Conservation (phyloP, 2,329 filamentous ascomycete genomes). For the Fusarium austroafricanum region DNA sequence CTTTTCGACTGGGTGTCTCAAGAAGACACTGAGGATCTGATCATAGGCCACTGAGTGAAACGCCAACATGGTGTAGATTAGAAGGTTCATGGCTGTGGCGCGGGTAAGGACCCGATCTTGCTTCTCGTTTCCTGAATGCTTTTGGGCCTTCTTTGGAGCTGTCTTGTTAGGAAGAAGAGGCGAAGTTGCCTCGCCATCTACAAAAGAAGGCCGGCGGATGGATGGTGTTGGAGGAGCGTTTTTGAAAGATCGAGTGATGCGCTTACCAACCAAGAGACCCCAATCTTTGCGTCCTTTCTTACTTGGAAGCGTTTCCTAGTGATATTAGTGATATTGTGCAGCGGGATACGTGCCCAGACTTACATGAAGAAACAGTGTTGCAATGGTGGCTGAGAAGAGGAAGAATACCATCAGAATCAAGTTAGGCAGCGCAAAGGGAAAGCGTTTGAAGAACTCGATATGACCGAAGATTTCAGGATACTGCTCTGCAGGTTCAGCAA, state of each 20-base stretch:
- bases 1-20: slow-evolving; percentile 76
- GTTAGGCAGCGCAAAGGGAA: slow-evolving; percentile 88
- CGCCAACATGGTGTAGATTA: slow-evolving; percentile 83
- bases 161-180: slow-evolving; percentile 60
- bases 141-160: slow-evolving; percentile 39
- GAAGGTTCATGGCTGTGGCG: slow-evolving; percentile 79
- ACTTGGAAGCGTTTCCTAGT: slow-evolving; percentile 81
- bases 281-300: slow-evolving; percentile 77
- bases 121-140: slow-evolving; percentile 54
- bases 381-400: slow-evolving; percentile 77
- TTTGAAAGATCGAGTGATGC: slow-evolving; percentile 62
- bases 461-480: slow-evolving; percentile 77
- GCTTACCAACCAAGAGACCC: slow-evolving; percentile 78
- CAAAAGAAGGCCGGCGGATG: slow-evolving; percentile 60
- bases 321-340: slow-evolving; percentile 2
- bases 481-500: slow-evolving; percentile 83
- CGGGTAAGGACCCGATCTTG: slow-evolving; percentile 73
- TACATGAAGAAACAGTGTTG: slow-evolving; percentile 81
- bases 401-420: slow-evolving; percentile 82
- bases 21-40: slow-evolving; percentile 87
- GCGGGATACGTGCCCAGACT: background rate
- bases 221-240: slow-evolving; percentile 38
- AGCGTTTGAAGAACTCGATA: slow-evolving; percentile 75
- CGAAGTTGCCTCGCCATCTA: slow-evolving; percentile 67
- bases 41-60: slow-evolving; percentile 88